phyloP scores from a whole-genome alignment of 257 asterid species.

The Plantago elongata region DNA sequence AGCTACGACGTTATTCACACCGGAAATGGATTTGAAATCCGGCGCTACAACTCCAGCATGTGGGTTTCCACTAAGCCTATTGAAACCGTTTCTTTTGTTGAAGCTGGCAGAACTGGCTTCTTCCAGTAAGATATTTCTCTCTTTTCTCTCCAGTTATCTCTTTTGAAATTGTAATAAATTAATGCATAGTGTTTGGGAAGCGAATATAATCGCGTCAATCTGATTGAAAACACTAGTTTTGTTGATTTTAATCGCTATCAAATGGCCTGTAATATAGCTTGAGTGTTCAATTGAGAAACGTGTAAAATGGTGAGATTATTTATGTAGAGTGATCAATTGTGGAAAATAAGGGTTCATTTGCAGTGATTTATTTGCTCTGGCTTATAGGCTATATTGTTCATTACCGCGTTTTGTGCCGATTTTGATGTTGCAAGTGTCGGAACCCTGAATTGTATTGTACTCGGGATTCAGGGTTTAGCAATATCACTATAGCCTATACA shows the following conservation, averaged over 20 bases:
- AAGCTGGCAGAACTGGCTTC: slow-evolving; percentile 59
- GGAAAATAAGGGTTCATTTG: too few relatives aligned
- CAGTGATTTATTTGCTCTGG: too few relatives aligned
- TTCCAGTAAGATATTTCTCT: slow-evolving; percentile 34
- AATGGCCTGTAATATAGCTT: too few relatives aligned
- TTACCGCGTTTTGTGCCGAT: background rate
- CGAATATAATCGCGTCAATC: too few relatives aligned
- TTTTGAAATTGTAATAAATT: too few relatives aligned
- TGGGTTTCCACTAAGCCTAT: slow-evolving; percentile 83
- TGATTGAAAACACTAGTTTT: too few relatives aligned
- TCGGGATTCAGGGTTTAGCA: background rate
- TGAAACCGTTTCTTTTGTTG: slow-evolving; percentile 56
- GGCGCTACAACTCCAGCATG: slow-evolving; percentile 64
- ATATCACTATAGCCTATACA: background rate
- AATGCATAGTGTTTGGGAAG: too few relatives aligned
- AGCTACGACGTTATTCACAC: slow-evolving; percentile 56
- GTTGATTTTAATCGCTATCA: too few relatives aligned
- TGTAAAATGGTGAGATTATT: too few relatives aligned
- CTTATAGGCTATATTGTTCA: background rate
- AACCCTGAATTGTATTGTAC: background rate
- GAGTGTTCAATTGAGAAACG: too few relatives aligned
- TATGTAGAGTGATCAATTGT: too few relatives aligned
- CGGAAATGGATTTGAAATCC: slow-evolving; percentile 77
- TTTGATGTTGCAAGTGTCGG: background rate
- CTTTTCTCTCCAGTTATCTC: background rate